Evolutionary conservation across 1,284 basidiomycete species (phyloP), one percentile per base, ranked within the genome.

Genomic region (Schizopora paradoxa): DNA sequence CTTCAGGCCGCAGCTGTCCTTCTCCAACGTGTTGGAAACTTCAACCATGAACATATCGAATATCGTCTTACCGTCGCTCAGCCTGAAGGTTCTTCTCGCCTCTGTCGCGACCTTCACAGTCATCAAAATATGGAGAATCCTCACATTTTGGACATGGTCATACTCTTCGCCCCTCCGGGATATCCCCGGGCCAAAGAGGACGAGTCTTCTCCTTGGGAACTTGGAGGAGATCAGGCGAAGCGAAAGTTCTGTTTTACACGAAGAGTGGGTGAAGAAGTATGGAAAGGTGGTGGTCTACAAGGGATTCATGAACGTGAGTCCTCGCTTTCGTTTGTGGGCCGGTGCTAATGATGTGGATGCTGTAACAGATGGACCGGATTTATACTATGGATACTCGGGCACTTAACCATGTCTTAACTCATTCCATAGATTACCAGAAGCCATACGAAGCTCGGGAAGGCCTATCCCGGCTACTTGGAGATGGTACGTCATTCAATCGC

Each of bases 371-470:
- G 7, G 37, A 54, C 35, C 55, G 55, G 3, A 39, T 69, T 21
- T 52, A 60, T 23, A 67, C 66, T 0, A 51, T 60, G 33, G 68
- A 71, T 41, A 51, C 57, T 0, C 58, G 65, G 6, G 70, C 67
- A 1, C 13, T 70, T 29, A 61, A 62, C 27, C 63, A 70, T 41
- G 58, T 70, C 44, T 52, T 70, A 11, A 64, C 59, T 0, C 63
- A 66, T 45, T 62, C 59, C 8, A 43, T 44, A 1, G 56, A 59
- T 10, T 70, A 62, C 33, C 58, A 64, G 48, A 70, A 68, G 46
- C 58, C 65, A 0, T 39, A 38, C 27, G 38, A 52, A 7, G 39
- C 45, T 3, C 58, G 62, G 8, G 42, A 45, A 11, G 42, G 21
- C 16, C 49, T 68, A 2, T 33, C 45, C 3, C 43, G 51, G 23